Evolutionary conservation across 192 early-diverging fungal genomes (phyloP), one percentile per base, ranked within the genome.

Genomic region (Umbelopsis isabellina): DNA sequence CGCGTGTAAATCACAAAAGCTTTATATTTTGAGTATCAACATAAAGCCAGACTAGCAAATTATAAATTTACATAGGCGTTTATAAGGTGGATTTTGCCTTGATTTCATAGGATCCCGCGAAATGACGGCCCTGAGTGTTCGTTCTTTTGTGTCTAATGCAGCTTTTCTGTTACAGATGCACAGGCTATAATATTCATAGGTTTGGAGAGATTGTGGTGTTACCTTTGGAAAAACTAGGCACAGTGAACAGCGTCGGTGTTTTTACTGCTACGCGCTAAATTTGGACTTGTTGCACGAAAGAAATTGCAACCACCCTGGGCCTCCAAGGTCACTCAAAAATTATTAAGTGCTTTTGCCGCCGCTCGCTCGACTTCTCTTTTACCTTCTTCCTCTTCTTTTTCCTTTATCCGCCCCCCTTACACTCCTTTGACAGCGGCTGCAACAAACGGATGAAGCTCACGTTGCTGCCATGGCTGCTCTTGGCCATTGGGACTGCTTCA

Each of bases 401-500:
- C 48, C 48, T 21, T 49, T 21, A 49, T 13, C 48, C 48, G 27
- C 55, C 21, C 55, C 55, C 55, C 55, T 61, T 35, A 61, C 55
- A 35, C 30, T 61, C 55, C 55, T 61, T 61, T 61, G 55, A 61
- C 33, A 61, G 55, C 27, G 18, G 55, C 18, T 61, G 25, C 25
- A 22, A 33, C 55, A 15, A 61, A 61, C 55, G 55, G 55, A 61
- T 61, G 55, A 61, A 61, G 55, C 55, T 61, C 27, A 61, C 55
- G 55, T 61, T 61, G 55, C 55, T 61, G 30, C 55, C 55, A 61
- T 61, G 55, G 55, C 55, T 61, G 55, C 55, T 61, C 55, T 61
- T 61, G 15, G 55, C 55, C 55, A 61, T 61, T n/a, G 55, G 55
- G 55, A 35, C 55, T 61, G 55, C 55, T 33, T 61, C 55, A 61